Evolutionary conservation across 768 basidiomycete species (phyloP).

Genomic region (Trametes punicea): DNA sequence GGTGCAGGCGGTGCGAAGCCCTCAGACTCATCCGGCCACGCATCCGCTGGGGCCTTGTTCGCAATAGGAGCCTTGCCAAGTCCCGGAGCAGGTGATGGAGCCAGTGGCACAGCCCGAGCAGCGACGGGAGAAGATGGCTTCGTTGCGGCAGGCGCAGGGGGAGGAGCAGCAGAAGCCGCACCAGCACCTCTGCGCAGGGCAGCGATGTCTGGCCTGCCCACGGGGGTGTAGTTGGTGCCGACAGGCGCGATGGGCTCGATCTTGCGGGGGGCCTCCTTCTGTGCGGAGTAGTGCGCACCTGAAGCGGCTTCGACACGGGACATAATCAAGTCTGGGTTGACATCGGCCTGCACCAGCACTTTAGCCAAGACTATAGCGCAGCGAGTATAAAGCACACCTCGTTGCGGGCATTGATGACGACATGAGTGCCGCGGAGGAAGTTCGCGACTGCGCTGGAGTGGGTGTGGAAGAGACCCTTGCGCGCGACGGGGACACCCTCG

Average conservation of each 20-base stretch:
- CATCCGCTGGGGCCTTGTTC: constrained; percentile 37
- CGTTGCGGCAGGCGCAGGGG: constrained; percentile 18
- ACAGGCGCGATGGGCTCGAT: constrained; percentile 80
- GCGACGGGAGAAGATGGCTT: constrained; percentile 39
- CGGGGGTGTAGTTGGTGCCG: constrained; percentile 70
- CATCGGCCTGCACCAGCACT: constrained; percentile 58
- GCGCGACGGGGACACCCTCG: constrained; percentile 88
- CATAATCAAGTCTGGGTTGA: constrained; percentile 77
- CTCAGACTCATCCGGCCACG: constrained; percentile 57
- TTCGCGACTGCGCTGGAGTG: constrained; percentile 78
- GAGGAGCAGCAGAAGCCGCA: constrained; percentile 10
- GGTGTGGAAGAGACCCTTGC: constrained; percentile 90
- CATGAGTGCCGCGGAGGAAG: constrained; percentile 81
- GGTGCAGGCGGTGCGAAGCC: constrained; percentile 32
- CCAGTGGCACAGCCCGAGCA: constrained; percentile 47
- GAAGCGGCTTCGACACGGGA: constrained; percentile 84
- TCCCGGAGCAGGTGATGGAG: constrained; percentile 23
- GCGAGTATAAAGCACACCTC: constrained; percentile 53
- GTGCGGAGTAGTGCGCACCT: constrained; percentile 85
- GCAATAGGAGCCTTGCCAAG: constrained; percentile 27
- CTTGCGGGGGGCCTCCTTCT: constrained; percentile 71
- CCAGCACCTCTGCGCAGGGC: constrained; percentile 38
- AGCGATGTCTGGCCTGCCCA: constrained; percentile 70
- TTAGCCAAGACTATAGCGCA: background rate
- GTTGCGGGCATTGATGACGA: constrained; percentile 82